These are phyloP conservation scores for Panellus pusillus DNA, from an alignment of 768 basidiomycete species.

Conservation along the genomic window DNA sequence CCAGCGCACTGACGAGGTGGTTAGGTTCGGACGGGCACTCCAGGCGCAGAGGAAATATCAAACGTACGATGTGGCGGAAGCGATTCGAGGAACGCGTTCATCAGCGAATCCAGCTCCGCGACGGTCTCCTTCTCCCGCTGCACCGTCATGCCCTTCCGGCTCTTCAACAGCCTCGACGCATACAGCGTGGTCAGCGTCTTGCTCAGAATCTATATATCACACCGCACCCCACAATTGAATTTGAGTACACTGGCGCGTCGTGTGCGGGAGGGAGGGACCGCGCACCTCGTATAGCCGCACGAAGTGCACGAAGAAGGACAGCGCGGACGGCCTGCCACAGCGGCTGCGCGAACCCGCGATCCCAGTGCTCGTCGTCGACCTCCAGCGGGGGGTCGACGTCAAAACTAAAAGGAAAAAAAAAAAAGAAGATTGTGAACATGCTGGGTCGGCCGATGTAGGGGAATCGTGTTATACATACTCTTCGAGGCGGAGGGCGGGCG, in stretches of 20 bases:
- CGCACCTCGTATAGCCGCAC: conserved; percentile 49
- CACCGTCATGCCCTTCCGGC: conserved; percentile 40
- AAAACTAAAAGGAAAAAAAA: conserved; percentile 42
- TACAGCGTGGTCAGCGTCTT: conserved; percentile 60
- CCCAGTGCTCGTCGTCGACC: conserved; percentile 48
- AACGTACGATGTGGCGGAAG: conserved; percentile 57
- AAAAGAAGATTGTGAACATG: not conserved
- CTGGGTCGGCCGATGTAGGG: too few species aligned
- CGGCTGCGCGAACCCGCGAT: conserved; percentile 61
- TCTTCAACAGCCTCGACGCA: conserved; percentile 40
- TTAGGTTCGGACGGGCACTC: too few species aligned
- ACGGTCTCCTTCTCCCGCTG: conserved; percentile 57
- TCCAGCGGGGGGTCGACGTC: conserved; percentile 67
- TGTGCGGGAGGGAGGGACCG: not conserved
- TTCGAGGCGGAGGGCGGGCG: conserved; percentile 65
- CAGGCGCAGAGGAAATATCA: too few species aligned
- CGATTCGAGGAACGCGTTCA: conserved; percentile 59
- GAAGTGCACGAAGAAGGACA: conserved; percentile 51
- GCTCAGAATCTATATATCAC: conserved; percentile 54
- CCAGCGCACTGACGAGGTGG: too few species aligned
- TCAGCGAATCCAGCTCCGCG: conserved; percentile 58
- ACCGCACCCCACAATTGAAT: too few species aligned
- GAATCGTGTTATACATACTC: conserved; percentile 45
- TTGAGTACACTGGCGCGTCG: not conserved
- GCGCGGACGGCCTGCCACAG: conserved; percentile 49